Evolutionary conservation across 345 rosid species (phyloP), one percentile per base, ranked within the genome.

Genomic region (Aquilaria malaccensis): DNA sequence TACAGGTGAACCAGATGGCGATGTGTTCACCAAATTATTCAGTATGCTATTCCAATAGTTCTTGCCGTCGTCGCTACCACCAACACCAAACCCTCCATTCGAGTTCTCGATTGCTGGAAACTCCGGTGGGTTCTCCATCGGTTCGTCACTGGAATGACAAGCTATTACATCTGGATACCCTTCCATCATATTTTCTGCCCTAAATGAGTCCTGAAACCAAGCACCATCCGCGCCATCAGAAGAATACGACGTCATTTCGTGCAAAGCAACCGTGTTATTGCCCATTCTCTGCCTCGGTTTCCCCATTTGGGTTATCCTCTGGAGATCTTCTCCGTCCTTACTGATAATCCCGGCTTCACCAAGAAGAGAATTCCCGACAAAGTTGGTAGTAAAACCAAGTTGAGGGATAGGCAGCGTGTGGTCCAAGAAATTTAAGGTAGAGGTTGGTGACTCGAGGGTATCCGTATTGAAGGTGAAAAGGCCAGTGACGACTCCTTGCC

Each of bases 1-100:
- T 6, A 70, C 58, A 11, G 69, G 61, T 5, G 76, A 67, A 59
- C 67, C 65, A 9, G 67, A 33, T 12, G 69, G 56, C 4, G 76
- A 72, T 22, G 67, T 59, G 56, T 56, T 74, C 11, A 69, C 72
- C 56, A 74, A 60, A 56, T 72, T 58, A 56, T 72, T 58, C 14
- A 80, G 71, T 31, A 80, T 46, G 55, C 62, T 59, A 33, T 72
- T 66, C 84, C 84, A 80, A 13, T 74, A 74, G 32, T 59, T 59
- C 56, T 62, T 72, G 69, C 58, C 55, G 13, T 79, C 83, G 29
- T 76, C 83, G 3, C 61, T 52, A 45, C 33, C 56, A 14, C 69
- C 70, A 4, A 22, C 62, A 33, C 50, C 58, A 58, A 46, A 51
- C 22, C 45, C 9, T n/a, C 52, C 69, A 7, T 45, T 58, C n/a